phyloP scores from a whole-genome alignment of 2,329 filamentous ascomycete species.

The Coniochaeta sp. region DNA sequence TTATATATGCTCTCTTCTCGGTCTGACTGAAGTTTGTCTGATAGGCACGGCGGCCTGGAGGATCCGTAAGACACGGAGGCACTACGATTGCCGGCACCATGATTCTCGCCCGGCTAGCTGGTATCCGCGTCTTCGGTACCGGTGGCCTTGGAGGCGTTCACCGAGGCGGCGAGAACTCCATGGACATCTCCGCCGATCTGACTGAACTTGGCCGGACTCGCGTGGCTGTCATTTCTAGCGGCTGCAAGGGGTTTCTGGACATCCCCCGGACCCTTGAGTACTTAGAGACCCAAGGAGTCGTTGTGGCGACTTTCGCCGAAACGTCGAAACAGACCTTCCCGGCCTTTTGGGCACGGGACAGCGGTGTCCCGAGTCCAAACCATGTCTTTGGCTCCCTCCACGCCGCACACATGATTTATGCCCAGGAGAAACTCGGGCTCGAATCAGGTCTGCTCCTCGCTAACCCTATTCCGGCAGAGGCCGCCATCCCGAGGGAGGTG shows the following conservation, averaged over 20 bases:
- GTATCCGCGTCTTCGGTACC: constrained; percentile 89
- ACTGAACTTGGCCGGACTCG: constrained; percentile 87
- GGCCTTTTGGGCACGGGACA: constrained; percentile 87
- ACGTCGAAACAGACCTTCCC: constrained; percentile 68
- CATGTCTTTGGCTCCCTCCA: constrained; percentile 69
- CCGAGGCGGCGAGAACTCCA: constrained; percentile 73
- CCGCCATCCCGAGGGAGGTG: constrained; percentile 61
- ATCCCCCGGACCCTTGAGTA: constrained; percentile 81
- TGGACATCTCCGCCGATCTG: constrained; percentile 93
- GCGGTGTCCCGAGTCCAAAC: constrained; percentile 71
- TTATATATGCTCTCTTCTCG: too few species aligned
- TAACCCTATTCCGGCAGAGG: constrained; percentile 72
- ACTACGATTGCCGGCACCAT: constrained; percentile 94
- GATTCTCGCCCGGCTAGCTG: constrained; percentile 77
- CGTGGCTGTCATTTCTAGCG: constrained; percentile 81
- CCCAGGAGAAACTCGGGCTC: constrained; percentile 65
- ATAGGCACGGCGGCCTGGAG: too few species aligned
- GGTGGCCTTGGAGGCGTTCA: constrained; percentile 94
- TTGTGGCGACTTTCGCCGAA: constrained; percentile 87
- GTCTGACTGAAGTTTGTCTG: neutral
- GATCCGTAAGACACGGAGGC: constrained; percentile 81
- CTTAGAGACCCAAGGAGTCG: constrained; percentile 65
- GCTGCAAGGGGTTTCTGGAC: constrained; percentile 94
- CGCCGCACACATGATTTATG: constrained; percentile 82
- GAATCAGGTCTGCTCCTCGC: constrained; percentile 80